Base-by-base conservation (phyloP, 495 filamentous ascomycete genomes). In the Penicillium coffeae region DNA sequence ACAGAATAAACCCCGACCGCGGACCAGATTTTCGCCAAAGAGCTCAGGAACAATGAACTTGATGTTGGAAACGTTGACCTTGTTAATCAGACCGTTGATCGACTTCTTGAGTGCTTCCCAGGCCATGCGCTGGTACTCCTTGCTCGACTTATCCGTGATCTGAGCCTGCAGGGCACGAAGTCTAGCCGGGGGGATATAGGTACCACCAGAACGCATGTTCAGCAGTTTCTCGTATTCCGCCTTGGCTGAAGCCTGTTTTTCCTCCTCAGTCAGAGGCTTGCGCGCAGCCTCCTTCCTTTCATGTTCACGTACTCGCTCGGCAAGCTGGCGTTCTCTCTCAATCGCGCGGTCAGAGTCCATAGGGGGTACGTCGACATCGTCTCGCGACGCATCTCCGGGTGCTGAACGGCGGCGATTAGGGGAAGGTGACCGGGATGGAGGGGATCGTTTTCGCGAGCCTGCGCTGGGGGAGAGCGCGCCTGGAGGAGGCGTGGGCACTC, bases 71-170 rank as follows among this genome's bases (percentile, higher is more conserved):
- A 88, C 85, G 68, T 96, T 99, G 71, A 96, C 84, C 67, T 99
- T 99, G 75, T 99, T 99, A 72, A 97, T 92, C 21, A 99, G 71
- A 58, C 93, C 93, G 63, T 99, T 96, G 73, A 99, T 95, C 15
- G 87, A 91, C 75, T 99, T 99, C 73, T 99, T 99, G 62, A 97
- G 66, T 8, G 93, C 92, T 65, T 97, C 94, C 94, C 94, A 97
- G 2, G 92, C 90, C 89, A 99, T 93, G 42, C 94, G 87, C 74
- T 99, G 93, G 65, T 95, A 99, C 67, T 99, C 94, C 68, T 95
- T 94, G 66, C 84, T 93, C 37, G 70, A 82, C 74, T 94, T 95
- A 68, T 99, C 93, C 42, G 92, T 97, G 40, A 99, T 94, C 66
- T 94, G 88, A 27, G 92, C 88, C 67, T 99, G 93, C 48, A 99